Base-by-base conservation (phyloP, 2,329 filamentous ascomycete species). In the Neobulgaria alba region DNA sequence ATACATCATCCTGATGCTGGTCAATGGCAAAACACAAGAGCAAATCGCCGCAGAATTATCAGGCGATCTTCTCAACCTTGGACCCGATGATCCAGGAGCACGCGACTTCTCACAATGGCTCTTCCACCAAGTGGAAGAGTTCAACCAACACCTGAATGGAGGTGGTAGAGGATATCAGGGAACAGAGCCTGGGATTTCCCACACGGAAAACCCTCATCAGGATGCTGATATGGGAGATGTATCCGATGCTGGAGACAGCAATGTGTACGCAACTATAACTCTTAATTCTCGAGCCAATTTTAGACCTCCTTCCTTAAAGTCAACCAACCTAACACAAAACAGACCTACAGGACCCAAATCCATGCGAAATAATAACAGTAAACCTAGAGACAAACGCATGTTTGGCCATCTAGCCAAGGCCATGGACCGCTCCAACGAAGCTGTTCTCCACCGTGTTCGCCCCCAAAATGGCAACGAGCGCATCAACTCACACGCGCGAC, bases 1-100 rank as follows among this genome's bases (percentile, higher is more conserved):
- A 67, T 98, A 96, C 67, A 92, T 98, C 52, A 83, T 96, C 44
- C 77, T 96, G 49, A 95, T 96, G 90, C 76, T 98, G 21, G 86
- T 86, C 48, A 96, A 95, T 65, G 87, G 89, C 56, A 95, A 95
- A 64, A 88, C 84, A 3, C 82, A 94, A 61, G 79, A 89, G 37
- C 83, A 95, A 60, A 90, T 98, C 51, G 84, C 88, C 8, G 70
- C 77, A 32, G 92, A 98, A 61, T 77, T 98, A 10, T 84, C 89
- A 1, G 83, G 81, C 50, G 92, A 98, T 55, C 74, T 98, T 31
- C 75, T 98, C 2, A 79, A 79, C 42, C 74, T 95, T 3, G 78
- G 79, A 2, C 79, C 87, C 34, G 88, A 94, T 45, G 90, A 95
- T 54, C 78, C 83, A 37, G 81, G 80, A 50, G 86, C 87, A 5